phyloP scores from a whole-genome alignment of 73 alveolate species.

The Urostyla sp. region DNA sequence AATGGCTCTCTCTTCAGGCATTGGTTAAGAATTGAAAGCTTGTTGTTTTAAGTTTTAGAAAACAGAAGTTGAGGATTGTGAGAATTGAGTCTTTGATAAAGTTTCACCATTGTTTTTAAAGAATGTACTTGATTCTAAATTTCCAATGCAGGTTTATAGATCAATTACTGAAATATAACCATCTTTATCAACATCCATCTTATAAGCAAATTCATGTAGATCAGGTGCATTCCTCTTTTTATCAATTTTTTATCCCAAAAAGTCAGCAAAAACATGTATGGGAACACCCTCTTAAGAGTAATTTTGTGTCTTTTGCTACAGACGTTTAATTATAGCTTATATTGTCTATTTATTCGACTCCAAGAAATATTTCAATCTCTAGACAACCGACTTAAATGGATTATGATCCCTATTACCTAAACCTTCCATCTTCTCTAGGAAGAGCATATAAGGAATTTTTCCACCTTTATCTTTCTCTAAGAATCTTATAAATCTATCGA shows the following conservation, averaged over 20 bases:
- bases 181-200: constrained; percentile 66
- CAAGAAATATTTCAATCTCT: constrained; percentile 54
- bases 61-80: no score
- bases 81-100: constrained; percentile 33
- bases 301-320: background rate
- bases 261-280: constrained; percentile 37
- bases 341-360: constrained; percentile 48
- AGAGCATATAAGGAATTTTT: constrained; percentile 56
- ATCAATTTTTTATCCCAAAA: constrained; percentile 59
- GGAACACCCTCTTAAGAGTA: constrained; percentile 13
- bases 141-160: constrained; percentile 45
- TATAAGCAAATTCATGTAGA: constrained; percentile 21
- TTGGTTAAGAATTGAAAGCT: no score
- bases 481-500: constrained; percentile 68
- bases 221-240: constrained; percentile 56
- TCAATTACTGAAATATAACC: constrained; percentile 45
- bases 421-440: constrained; percentile 43
- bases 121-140: constrained; percentile 23
- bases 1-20: constrained; percentile 43
- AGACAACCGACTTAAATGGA: constrained; percentile 62
- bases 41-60: no score
- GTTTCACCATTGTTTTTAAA: constrained; percentile 50
- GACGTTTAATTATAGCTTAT: constrained; percentile 44
- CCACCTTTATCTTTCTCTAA: constrained; percentile 67
- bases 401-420: constrained; percentile 59